These are phyloP conservation scores for Fusarium udum DNA, from an alignment of 2,329 filamentous ascomycete genomes.

Conservation along the genomic window DNA sequence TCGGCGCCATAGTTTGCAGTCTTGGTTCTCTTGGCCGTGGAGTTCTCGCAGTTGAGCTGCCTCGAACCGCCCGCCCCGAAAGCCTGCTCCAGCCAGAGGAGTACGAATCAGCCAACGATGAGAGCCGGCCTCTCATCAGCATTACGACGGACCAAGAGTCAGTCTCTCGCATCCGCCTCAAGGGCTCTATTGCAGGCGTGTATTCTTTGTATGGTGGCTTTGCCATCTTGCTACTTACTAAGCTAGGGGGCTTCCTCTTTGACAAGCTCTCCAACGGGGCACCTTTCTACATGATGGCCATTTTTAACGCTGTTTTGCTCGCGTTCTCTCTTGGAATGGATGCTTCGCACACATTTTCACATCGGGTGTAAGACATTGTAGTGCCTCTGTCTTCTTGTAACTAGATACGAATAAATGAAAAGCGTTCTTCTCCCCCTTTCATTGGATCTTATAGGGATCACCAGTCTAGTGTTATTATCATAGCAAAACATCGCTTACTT, in stretches of 20 bases:
- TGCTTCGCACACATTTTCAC: slow-evolving; percentile 52
- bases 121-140: slow-evolving; percentile 52
- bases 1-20: slow-evolving; percentile 95
- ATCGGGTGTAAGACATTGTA: slow-evolving; percentile 11
- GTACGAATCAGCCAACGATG: slow-evolving; percentile 53
- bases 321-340: slow-evolving; percentile 64
- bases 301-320: slow-evolving; percentile 81
- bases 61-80: slow-evolving; percentile 36
- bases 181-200: slow-evolving; percentile 93
- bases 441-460: not conserved
- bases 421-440: slow-evolving; percentile 5
- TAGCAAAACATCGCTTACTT: not conserved
- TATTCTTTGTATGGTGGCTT: slow-evolving; percentile 92
- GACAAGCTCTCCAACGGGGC: slow-evolving; percentile 77
- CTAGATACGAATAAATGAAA: slow-evolving; percentile 33
- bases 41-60: slow-evolving; percentile 67
- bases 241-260: slow-evolving; percentile 87
- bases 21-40: slow-evolving; percentile 87
- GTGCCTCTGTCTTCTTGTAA: not conserved
- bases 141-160: slow-evolving; percentile 45
- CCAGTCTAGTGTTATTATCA: not conserved
- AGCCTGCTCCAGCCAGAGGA: slow-evolving; percentile 48
- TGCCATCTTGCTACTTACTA: slow-evolving; percentile 90
- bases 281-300: slow-evolving; percentile 94
- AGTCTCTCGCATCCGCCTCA: slow-evolving; percentile 69